Evolutionary conservation across 2,329 filamentous ascomycete genomes (phyloP), one percentile per base, ranked within the genome.

Genomic region (Neocucurbitaria cava): DNA sequence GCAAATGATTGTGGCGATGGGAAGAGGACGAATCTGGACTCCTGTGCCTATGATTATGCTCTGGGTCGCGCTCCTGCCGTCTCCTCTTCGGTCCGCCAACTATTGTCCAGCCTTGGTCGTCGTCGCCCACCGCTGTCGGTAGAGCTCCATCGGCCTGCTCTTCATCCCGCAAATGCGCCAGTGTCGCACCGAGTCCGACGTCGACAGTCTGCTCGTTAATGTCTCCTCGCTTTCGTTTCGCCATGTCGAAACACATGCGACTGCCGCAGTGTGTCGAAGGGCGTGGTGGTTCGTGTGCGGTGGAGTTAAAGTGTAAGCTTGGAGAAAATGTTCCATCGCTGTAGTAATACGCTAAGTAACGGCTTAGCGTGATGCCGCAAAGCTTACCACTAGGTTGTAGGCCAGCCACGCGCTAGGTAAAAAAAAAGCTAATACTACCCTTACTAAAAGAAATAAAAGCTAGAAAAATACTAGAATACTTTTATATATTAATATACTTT

Each of bases 21-120:
- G 46, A 46, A 31, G 53, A 49, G 42, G 46, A 43, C 49, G 58
- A 50, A 15, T 24, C 21, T 13, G 42, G 41, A 28, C 38, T 23
- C 17, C 42, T 50, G 21, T 36, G 46, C 11, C 38, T 24, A 28
- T 62, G 41, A 17, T 48, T 30, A 23, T 42, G 46, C n/a, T 40
- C 30, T 28, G 51, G 36, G 17, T 44, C 36, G 26, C 52, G 60
- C 45, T 63, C 58, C 49, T 60, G 66, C 35, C 62, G 59, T 50
- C 63, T 67, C 50, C 65, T 65, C 53, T 65, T 70, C 24, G 59
- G 48, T 26, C 58, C 48, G 40, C 65, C 64, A 40, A 71, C 68
- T 41, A 66, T 64, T 24, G 64, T 68, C 71, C 72, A 74, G 47
- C 64, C 69, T 38, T 66, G 65, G 38, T 64, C 58, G 36, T 66